Evolutionary conservation across 495 filamentous ascomycete genomes (phyloP).

Genomic region (Chaetomium cochliodes): DNA sequence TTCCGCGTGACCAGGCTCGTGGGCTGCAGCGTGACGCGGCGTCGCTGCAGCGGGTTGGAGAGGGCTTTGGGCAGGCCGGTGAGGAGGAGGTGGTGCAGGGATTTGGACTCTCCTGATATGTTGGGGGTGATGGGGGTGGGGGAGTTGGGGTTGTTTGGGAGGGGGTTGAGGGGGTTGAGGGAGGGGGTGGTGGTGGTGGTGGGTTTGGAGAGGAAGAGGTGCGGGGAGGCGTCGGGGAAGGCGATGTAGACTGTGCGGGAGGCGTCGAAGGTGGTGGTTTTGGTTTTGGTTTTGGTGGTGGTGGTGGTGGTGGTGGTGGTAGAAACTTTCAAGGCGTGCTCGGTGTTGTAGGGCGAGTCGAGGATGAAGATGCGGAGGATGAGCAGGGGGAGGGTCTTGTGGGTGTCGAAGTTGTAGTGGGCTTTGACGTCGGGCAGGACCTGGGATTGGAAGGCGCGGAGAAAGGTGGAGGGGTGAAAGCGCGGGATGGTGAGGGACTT

Average conservation of each 20-base stretch:
- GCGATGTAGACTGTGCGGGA: constrained; percentile 71
- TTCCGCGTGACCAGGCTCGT: constrained; percentile 68
- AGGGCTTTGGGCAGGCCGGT: constrained; percentile 77
- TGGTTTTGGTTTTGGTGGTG: too few relatives aligned
- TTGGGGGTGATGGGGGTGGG: constrained; percentile 30
- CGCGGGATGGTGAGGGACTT: constrained; percentile 58
- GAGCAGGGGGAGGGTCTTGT: constrained; percentile 60
- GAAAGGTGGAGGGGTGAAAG: constrained; percentile 73
- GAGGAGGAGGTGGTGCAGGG: constrained; percentile 64
- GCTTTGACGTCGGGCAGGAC: constrained; percentile 73
- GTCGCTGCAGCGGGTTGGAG: constrained; percentile 56
- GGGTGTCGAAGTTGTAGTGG: constrained; percentile 71
- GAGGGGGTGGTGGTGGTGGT: constrained; percentile 50
- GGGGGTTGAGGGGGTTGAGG: constrained; percentile 68
- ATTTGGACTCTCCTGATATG: constrained; percentile 54
- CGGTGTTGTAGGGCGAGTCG: constrained; percentile 67
- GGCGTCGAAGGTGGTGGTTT: constrained; percentile 46
- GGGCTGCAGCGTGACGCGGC: constrained; percentile 62
- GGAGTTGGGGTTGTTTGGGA: constrained; percentile 65
- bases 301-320: too few relatives aligned
- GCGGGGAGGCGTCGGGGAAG: constrained; percentile 74
- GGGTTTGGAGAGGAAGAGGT: constrained; percentile 65
- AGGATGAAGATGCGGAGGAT: constrained; percentile 72
- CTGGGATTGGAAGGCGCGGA: constrained; percentile 68
- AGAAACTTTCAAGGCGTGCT: constrained; percentile 48